phyloP scores from a whole-genome alignment of 2,329 filamentous ascomycete species.

The Dothistroma septosporum region DNA sequence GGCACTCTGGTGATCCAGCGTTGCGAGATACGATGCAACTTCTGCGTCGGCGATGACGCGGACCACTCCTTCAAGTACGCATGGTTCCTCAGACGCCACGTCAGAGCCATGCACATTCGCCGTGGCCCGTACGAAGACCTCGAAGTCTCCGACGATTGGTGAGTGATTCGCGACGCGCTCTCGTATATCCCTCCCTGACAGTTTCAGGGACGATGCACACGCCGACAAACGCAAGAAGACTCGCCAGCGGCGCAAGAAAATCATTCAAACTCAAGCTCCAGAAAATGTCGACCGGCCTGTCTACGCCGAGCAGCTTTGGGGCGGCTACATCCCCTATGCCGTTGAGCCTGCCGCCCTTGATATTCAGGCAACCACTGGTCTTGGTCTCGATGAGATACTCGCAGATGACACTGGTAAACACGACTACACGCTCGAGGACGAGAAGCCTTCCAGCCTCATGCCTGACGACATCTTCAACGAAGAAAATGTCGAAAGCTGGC shows the following conservation, averaged over 20 bases:
- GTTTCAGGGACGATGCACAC: slow-evolving; percentile 3
- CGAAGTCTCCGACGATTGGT: slow-evolving; percentile 22
- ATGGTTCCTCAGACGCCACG: slow-evolving; percentile 31
- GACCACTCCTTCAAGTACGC: slow-evolving; percentile 26
- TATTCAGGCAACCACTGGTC: slow-evolving; percentile 34
- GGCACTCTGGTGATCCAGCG: slow-evolving; percentile 27
- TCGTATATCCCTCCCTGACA: not conserved
- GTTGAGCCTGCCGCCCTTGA: slow-evolving; percentile 36
- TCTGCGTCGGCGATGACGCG: slow-evolving; percentile 19
- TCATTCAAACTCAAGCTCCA: not conserved
- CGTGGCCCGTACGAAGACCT: slow-evolving; percentile 15
- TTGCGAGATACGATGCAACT: slow-evolving; percentile 29
- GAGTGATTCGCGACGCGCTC: slow-evolving; percentile 1
- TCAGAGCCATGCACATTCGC: slow-evolving; percentile 25
- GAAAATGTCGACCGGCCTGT: not conserved
- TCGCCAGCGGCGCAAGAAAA: not conserved
- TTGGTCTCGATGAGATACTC: not conserved
- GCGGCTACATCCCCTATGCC: not conserved
- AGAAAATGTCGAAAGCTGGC: not conserved
- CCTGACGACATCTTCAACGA: not conserved
- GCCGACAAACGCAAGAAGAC: not conserved
- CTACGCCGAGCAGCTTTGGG: slow-evolving; percentile 1
- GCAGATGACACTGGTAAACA: not conserved
- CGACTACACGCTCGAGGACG: not conserved
- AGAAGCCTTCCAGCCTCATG: not conserved